These are phyloP conservation scores for Aegle marmelos DNA, from an alignment of 345 rosid species.

Conservation along the genomic window DNA sequence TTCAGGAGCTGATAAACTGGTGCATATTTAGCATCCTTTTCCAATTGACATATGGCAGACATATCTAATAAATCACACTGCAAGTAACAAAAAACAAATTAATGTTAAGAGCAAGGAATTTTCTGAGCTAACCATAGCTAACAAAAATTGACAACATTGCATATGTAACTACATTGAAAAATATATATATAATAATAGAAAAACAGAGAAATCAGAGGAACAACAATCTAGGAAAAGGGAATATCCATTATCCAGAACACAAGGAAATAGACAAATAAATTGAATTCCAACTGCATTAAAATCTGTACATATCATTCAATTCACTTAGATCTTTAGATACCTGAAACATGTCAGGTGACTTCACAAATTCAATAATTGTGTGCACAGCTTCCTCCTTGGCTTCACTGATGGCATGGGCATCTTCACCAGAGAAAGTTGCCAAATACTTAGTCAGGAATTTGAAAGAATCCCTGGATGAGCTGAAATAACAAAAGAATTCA, in stretches of 20 bases:
- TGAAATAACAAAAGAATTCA: constrained; percentile 27
- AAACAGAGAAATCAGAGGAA: neutral
- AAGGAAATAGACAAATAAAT: neutral
- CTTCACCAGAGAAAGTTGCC: constrained; percentile 82
- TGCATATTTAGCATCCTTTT: constrained; percentile 70
- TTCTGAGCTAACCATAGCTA: neutral
- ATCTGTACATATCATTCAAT: neutral
- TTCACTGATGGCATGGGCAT: constrained; percentile 52
- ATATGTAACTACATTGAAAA: neutral
- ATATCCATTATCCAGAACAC: neutral
- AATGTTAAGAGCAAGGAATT: neutral
- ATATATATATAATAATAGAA: no score
- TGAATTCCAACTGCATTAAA: neutral
- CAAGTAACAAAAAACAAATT: constrained; percentile 20
- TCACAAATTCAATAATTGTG: constrained; percentile 75
- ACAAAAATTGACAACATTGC: neutral
- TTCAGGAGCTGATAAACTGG: constrained; percentile 76
- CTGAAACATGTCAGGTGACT: constrained; percentile 87
- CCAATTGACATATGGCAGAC: constrained; percentile 83
- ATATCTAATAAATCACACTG: constrained; percentile 94
- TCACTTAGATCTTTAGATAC: constrained; percentile 32
- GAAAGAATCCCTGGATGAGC: constrained; percentile 71
- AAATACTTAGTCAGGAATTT: constrained; percentile 75
- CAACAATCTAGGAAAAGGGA: neutral
- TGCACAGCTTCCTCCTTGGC: constrained; percentile 91